phyloP scores from a whole-genome alignment of 805 yeast genomes.

The Candida railenensis region DNA sequence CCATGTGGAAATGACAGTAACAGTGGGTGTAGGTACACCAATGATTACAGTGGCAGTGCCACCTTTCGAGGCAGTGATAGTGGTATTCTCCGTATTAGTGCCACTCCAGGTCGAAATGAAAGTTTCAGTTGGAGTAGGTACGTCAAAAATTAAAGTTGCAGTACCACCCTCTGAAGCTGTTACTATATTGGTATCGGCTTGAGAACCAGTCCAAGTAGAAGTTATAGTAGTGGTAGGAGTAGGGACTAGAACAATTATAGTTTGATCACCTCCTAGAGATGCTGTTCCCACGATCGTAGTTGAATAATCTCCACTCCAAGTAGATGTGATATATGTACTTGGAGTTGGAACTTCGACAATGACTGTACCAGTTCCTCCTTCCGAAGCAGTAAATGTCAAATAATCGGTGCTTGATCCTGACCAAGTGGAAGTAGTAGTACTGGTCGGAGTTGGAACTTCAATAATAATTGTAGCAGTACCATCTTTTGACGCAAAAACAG shows the following conservation, averaged over 20 bases:
- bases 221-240: slow-evolving; percentile 2
- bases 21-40: slow-evolving; percentile 2
- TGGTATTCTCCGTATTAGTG: slow-evolving; percentile 9
- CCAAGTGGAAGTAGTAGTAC: slow-evolving; percentile 4
- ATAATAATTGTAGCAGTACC: slow-evolving; percentile 1
- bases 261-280: background rate
- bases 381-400: slow-evolving; percentile 10
- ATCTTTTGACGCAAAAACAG: background rate
- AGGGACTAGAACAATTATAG: slow-evolving; percentile 3
- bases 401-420: slow-evolving; percentile 10
- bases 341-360: slow-evolving; percentile 15
- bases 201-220: slow-evolving; percentile 1
- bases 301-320: slow-evolving; percentile 9
- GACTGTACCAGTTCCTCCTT: slow-evolving; percentile 13
- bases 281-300: slow-evolving; percentile 12
- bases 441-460: background rate
- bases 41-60: slow-evolving; percentile 1
- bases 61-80: background rate
- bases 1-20: background rate
- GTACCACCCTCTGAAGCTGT: slow-evolving; percentile 9
- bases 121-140: slow-evolving; percentile 9
- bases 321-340: background rate
- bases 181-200: slow-evolving; percentile 1
- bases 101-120: slow-evolving; percentile 10
- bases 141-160: slow-evolving; percentile 11